Base-by-base conservation (phyloP, 371 early-diverging fungal species). In the Mucor velutinosus region DNA sequence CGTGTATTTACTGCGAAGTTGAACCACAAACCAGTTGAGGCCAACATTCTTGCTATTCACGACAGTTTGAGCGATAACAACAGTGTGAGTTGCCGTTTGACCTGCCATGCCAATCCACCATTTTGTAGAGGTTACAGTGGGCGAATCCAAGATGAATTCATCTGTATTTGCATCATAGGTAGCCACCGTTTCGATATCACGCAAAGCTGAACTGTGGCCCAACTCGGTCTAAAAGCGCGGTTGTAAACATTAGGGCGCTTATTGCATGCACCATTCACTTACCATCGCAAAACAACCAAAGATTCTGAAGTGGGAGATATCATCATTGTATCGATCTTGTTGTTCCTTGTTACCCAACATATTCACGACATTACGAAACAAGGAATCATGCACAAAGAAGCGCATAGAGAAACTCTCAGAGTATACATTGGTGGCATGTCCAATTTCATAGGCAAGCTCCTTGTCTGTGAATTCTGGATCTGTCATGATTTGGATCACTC, bases 81-180 rank as follows among this genome's bases (percentile, higher is more conserved):
- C 84, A 68, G 90, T 84, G 72, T 93, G 93, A 1, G 93, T 92
- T 25, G 94, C 90, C 4, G 91, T 87, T 71, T 93, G 89, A 3
- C 89, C 93, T 17, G 93, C 89, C 70, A 94, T 93, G 56, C 97
- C 97, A 73, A 95, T 95, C 96, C 97, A 96, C 94, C 95, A 95
- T 77, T 93, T 96, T 21, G 95, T 92, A 23, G 95, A 77, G 1
- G 94, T 92, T 32, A 95, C 77, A 6, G 89, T 86, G 5, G 95
- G 95, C 11, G 96, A 92, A 67, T 95, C 89, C 74, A 96, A 87
- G 27, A 93, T 84, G 65, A 89, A 95, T 69, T 94, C 91, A 67
- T 94, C 92, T 0, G 88, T 84, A 15, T 80, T 78, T 41, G 79
- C 79, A 73, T 93, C 92, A 65, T 86, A 93, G 1, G 95, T 95